Evolutionary conservation across 2,329 filamentous ascomycete genomes (phyloP).

Genomic region (Aureobasidium namibiae): DNA sequence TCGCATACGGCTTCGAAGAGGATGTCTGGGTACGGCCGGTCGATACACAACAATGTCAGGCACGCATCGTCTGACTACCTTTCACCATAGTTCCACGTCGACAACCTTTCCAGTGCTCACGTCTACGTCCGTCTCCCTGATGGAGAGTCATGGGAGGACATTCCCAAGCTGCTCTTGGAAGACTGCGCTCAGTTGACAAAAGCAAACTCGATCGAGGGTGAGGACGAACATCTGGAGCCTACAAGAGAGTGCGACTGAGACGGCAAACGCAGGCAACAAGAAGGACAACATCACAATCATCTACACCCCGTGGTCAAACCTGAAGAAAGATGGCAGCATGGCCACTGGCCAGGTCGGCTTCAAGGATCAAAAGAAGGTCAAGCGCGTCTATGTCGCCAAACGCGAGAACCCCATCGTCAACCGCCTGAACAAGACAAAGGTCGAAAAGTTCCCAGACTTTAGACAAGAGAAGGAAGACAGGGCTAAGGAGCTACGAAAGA

Average conservation of each 20-base stretch:
- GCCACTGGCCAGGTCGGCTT: conserved; percentile 90
- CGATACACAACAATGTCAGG: not conserved
- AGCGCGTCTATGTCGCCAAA: conserved; percentile 67
- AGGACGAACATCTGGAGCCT: conserved; percentile 12
- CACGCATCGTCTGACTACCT: not conserved
- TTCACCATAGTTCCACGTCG: conserved; percentile 71
- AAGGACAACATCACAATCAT: conserved; percentile 96
- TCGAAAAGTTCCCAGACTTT: conserved; percentile 80
- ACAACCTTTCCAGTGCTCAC: conserved; percentile 94
- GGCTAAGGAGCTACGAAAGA: conserved; percentile 60
- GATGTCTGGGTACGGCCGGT: conserved; percentile 75
- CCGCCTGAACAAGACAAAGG: conserved; percentile 93
- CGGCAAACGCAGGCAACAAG: conserved; percentile 65
- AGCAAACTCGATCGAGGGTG: conserved; percentile 95
- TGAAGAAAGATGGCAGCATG: conserved; percentile 94
- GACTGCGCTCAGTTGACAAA: conserved; percentile 98
- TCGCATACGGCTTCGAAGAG: conserved; percentile 87
- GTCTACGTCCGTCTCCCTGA: conserved; percentile 83
- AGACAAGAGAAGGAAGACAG: conserved; percentile 72
- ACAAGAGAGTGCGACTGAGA: conserved; percentile 1
- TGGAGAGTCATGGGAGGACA: conserved; percentile 73
- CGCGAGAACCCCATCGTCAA: conserved; percentile 90
- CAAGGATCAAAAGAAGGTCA: conserved; percentile 80
- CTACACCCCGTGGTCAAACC: conserved; percentile 95
- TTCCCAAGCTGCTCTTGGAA: conserved; percentile 63